These are phyloP conservation scores for Alternaria solani DNA, from an alignment of 2,329 filamentous ascomycete genomes.

Conservation along the genomic window DNA sequence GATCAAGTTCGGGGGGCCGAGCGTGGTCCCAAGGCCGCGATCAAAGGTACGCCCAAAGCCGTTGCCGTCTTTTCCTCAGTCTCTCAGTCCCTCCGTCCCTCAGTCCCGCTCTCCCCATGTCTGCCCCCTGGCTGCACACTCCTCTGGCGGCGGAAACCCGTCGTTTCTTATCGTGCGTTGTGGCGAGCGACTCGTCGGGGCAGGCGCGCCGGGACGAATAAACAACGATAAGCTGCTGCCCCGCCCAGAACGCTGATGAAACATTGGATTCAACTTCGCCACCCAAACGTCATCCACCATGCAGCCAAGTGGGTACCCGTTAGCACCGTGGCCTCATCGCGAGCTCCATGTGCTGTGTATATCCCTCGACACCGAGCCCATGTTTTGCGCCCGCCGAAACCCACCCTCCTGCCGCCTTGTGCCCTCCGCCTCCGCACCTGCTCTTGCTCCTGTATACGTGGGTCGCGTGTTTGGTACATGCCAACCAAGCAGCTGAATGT, in stretches of 20 bases:
- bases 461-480: constrained; percentile 10
- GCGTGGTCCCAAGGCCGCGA: constrained; percentile 5
- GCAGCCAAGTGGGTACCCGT: background rate
- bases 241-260: constrained; percentile 12
- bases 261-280: constrained; percentile 12
- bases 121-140: background rate
- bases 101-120: background rate
- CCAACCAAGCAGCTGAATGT: background rate
- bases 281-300: constrained; percentile 17
- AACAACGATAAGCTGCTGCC: constrained; percentile 8
- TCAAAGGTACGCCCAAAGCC: background rate
- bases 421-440: constrained; percentile 10
- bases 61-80: background rate
- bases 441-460: constrained; percentile 17
- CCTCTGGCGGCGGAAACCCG: background rate
- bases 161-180: background rate
- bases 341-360: constrained; percentile 4
- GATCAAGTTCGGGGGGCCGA: constrained; percentile 32
- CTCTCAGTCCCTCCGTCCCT: background rate
- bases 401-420: constrained; percentile 1
- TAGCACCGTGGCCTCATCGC: background rate
- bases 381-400: background rate
- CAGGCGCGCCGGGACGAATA: constrained; percentile 2
- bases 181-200: background rate
- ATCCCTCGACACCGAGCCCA: constrained; percentile 2